These are phyloP conservation scores for Cyathus striatus DNA, from an alignment of 768 basidiomycete species.

Conservation along the genomic window DNA sequence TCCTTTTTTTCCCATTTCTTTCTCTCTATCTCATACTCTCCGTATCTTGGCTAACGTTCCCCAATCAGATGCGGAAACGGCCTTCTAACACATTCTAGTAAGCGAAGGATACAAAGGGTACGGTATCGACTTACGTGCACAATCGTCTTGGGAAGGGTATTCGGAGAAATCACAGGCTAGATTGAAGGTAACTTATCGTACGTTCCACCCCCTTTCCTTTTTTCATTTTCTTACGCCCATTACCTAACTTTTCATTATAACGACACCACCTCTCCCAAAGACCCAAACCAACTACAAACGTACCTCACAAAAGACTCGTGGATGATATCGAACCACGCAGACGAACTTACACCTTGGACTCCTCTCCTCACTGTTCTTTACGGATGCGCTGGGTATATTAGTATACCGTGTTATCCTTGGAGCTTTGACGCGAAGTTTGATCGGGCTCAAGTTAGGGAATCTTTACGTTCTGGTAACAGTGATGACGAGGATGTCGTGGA, in stretches of 20 bases:
- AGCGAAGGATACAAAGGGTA: constrained; percentile 80
- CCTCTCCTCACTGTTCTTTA: constrained; percentile 71
- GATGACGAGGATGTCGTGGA: constrained; percentile 31
- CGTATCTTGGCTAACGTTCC: too few species aligned
- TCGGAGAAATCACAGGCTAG: constrained; percentile 55
- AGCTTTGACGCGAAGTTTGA: constrained; percentile 65
- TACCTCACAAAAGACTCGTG: constrained; percentile 50
- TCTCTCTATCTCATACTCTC: too few species aligned
- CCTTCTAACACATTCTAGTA: constrained; percentile 80
- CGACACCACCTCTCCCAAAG: too few species aligned
- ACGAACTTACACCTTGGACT: constrained; percentile 94
- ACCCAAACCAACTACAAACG: too few species aligned
- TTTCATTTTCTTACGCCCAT: too few species aligned
- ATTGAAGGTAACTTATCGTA: too few species aligned
- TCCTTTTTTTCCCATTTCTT: too few species aligned
- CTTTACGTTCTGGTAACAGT: constrained; percentile 20
- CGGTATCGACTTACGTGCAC: constrained; percentile 83
- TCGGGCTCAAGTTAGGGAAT: constrained; percentile 35
- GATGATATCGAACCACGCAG: constrained; percentile 92
- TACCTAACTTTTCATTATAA: too few species aligned
- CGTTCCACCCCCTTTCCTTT: too few species aligned
- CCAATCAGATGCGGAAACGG: constrained; percentile 95
- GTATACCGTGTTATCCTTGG: constrained; percentile 92
- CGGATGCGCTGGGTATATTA: constrained; percentile 62
- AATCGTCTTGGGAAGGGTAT: constrained; percentile 82